Base-by-base conservation (phyloP, 73 alveolate genomes). In the Stentor roeselii region DNA sequence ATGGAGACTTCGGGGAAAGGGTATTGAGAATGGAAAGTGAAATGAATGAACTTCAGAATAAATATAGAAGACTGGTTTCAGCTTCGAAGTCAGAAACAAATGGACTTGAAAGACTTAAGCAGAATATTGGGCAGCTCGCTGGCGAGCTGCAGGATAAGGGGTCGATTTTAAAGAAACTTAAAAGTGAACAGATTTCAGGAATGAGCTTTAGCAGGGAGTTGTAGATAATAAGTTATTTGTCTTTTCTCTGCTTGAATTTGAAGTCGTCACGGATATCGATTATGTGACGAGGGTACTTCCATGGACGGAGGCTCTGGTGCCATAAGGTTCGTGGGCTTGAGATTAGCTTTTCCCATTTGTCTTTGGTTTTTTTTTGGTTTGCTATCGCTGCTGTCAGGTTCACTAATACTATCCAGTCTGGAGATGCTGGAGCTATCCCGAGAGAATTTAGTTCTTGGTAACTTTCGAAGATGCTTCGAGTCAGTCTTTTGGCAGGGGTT, bases 311-410 rank as follows among this genome's bases (percentile, higher is more conserved):
- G 1, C 34, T 27, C 21, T 30, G 34, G 34, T 67, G 80, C 42
- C 80, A 67, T 27, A 40, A n/a, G 14, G 80, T 32, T 67, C 80
- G 21, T 67, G 80, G 80, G 80, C 27, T 67, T 30, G 21, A 21
- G 21, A 30, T 11, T 21, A 21, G 41, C 27, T 21, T 67, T 32
- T 21, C 34, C 37, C n/a, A 2, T 67, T 67, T 67, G 34, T 21
- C 27, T 2, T 27, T 21, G 21, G 1, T 36, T 15, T 36, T 67
- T 67, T 36, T 67, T n/a, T 40, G 42, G 27, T 27, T 14, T 27
- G 80, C 80, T 67, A 34, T 40, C 11, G 80, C 80, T 67, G 80
- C 11, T 1, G 42, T 27, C 50, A 67, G n/a, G 80, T 32, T 32
- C 11, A 67, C 37, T n/a, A 67, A 36, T 21, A 67, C 41, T 27